Base-by-base conservation (phyloP, 345 rosid genomes). In the Arabis alpina region DNA sequence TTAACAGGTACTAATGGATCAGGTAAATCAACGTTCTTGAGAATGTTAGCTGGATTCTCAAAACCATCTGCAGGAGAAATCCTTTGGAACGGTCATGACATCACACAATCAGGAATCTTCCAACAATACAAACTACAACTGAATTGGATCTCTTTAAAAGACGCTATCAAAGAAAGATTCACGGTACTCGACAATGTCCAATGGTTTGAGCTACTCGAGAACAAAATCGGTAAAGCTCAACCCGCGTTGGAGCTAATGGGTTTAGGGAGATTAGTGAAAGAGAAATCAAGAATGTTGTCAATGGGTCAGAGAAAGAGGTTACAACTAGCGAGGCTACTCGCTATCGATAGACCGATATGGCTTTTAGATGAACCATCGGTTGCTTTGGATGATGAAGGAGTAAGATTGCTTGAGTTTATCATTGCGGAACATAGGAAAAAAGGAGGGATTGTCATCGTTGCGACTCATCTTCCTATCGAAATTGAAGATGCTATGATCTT, bases 251-350 rank as follows among this genome's bases (percentile, higher is more conserved):
- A 91, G 84, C 80, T 91, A 27, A 89, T 93, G 97, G 97, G 98
- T 24, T 86, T 91, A 16, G 91, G 92, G 39, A 79, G 92, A 55
- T 54, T 93, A 60, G 91, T 83, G 7, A 91, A 86, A 14, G 96
- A 91, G 10, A 91, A 86, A 76, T 80, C 96, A 1, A 86, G 91
- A 49, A 82, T 91, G 94, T 78, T 86, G 41, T 93, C 94, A 3
- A 93, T 93, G 96, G 98, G 98, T 3, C 97, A 91, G 66, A 79
- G 91, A 51, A 93, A 91, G 78, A 81, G 94, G 75, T 77, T 93
- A 76, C 98, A 91, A 68, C 87, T 91, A 14, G 97, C 96, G 0
- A 86, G 96, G 80, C 66, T 87, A 56, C 77, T 91, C 1, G 96
- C 97, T 1, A 85, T 93, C 7, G 97, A 93, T 50, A 68, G 96